Conservation (phyloP, 805 yeast genomes). For the Lipomyces oligophaga region DNA sequence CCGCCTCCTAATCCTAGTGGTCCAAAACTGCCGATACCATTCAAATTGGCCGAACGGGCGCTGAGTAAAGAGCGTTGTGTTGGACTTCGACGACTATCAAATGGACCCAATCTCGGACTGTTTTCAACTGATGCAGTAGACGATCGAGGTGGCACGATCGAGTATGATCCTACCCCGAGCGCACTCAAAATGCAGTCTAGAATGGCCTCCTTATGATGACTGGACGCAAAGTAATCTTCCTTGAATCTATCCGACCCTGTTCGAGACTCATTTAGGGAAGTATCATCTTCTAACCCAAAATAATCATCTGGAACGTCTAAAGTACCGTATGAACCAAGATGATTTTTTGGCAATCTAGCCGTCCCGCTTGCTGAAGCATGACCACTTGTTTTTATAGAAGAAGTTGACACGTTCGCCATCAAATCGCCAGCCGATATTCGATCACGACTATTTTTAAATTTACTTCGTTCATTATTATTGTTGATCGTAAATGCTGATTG, state of each 20-base stretch:
- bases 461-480: too few species aligned
- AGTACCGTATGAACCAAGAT: conserved; percentile 1
- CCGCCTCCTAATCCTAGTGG: conserved; percentile 17
- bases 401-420: neutral
- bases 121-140: conserved; percentile 8
- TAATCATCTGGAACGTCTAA: neutral
- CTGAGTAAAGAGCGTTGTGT: neutral
- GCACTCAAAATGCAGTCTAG: conserved; percentile 66
- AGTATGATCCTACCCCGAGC: conserved; percentile 54
- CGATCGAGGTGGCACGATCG: conserved; percentile 8
- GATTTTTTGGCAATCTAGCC: too few species aligned
- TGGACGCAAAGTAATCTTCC: too few species aligned
- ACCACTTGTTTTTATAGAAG: too few species aligned
- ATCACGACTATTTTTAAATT: too few species aligned
- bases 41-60: neutral
- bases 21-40: conserved; percentile 4
- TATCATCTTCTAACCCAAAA: too few species aligned
- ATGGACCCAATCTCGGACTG: conserved; percentile 17
- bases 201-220: conserved; percentile 51
- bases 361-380: too few species aligned
- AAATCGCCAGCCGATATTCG: conserved; percentile 6
- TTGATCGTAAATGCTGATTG: neutral
- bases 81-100: conserved; percentile 8
- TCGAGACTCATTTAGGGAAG: conserved; percentile 3
- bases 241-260: conserved; percentile 1